Evolutionary conservation across 768 basidiomycete species (phyloP), one percentile per base, ranked within the genome.

Genomic region (Galerina marginata): DNA sequence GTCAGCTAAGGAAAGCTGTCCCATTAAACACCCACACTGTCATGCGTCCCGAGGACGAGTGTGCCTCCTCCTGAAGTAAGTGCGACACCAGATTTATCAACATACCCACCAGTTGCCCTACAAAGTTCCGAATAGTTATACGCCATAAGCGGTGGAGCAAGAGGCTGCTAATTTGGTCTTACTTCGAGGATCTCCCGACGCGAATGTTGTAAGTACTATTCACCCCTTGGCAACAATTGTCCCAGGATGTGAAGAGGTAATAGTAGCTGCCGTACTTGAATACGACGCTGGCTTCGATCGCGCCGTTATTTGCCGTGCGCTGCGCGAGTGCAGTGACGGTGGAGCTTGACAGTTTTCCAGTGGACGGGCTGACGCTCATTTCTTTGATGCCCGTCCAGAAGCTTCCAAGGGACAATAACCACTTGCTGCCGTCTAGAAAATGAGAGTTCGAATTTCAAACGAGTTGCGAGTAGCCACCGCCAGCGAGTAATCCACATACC

Each of bases 121-220:
- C 23, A 59, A 12, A 38, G 26, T 49, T 1, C 0, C 16, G 23
- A 29, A 12, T 16, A n/a, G 15, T 20, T 42, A 33, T 15, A 52
- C 4, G 38, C 29, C 29, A 33, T 7, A 20, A 20, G 20, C 7
- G 2, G 29, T 33, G 29, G 29, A 3, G 7, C 4, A 33, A 33
- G 29, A 4, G 7, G 29, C 29, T 33, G 4, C 5, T 33, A 42
- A 23, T 29, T 0, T 37, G 29, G 16, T 67, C 76, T 39, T 51
- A 81, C 81, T 71, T 76, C 4, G 74, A 66, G 5, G 83, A 79
- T 33, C 86, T 76, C 20, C 83, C 83, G 33, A 87, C 84, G 9
- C 84, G 79, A 56, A 86, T 87, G 60, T 86, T 87, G 65, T 86
- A 86, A 0, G 84, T 86, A 70, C 83, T 83, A 9, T 71, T 73